These are phyloP conservation scores for Claviceps lovelessii DNA, from an alignment of 2,329 filamentous ascomycete species.

Conservation along the genomic window DNA sequence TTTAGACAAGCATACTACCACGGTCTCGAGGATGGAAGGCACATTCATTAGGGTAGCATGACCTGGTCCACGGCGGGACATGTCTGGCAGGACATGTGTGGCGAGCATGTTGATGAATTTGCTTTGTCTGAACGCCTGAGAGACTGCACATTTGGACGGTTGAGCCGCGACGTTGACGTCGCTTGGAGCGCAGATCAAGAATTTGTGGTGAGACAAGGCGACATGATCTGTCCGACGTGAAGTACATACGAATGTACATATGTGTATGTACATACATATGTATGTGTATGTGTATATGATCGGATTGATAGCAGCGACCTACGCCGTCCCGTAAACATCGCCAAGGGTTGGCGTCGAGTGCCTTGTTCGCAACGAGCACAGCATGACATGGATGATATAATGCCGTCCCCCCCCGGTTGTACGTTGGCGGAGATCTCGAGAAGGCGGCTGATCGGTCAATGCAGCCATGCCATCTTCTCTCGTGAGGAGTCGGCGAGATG, in stretches of 20 bases:
- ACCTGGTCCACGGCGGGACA: neutral
- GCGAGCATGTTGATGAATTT: neutral
- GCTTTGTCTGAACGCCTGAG: no score
- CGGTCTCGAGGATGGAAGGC: no score
- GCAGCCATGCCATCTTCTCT: neutral
- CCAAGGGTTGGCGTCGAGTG: neutral
- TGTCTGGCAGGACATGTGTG: neutral
- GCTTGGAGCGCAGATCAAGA: neutral
- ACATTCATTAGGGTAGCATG: no score
- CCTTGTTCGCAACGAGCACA: neutral
- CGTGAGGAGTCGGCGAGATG: no score
- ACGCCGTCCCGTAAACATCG: neutral
- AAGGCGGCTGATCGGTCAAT: neutral
- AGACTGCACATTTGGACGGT: no score
- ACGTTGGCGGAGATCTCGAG: neutral
- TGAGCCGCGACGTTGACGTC: no score
- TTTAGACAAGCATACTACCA: no score
- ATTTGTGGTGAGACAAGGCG: neutral
- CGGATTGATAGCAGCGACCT: neutral
- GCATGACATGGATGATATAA: neutral
- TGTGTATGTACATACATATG: no score
- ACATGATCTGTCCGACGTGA: neutral
- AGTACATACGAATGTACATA: no score
- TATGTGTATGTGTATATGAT: no score
- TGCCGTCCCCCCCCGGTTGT: neutral